These are phyloP conservation scores for Eucalyptus erythrocorys DNA, from an alignment of 345 rosid genomes.

Conservation along the genomic window DNA sequence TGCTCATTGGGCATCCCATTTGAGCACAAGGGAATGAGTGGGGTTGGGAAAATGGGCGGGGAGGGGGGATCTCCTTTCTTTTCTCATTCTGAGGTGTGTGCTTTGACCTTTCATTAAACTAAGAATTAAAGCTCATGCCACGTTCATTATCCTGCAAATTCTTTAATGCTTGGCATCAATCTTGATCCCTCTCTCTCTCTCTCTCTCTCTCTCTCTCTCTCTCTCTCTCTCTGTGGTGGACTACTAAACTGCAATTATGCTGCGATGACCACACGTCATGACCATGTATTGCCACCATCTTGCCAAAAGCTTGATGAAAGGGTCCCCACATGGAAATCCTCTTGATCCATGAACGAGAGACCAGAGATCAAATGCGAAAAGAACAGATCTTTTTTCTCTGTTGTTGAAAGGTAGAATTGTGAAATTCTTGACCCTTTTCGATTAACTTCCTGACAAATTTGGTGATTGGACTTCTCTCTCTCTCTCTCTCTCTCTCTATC, in stretches of 20 bases:
- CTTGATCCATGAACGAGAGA: neutral
- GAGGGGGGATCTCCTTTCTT: neutral
- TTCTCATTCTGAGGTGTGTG: neutral
- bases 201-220: neutral
- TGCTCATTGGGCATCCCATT: neutral
- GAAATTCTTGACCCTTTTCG: neutral
- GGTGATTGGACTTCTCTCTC: neutral
- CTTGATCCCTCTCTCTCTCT: neutral
- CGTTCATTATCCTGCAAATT: neutral
- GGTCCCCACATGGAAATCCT: slow-evolving; percentile 5
- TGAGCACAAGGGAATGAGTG: neutral
- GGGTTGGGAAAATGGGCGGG: neutral
- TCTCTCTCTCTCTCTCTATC: neutral
- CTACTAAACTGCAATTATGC: neutral
- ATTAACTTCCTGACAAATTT: neutral
- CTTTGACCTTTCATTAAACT: neutral
- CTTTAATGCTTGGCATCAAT: neutral
- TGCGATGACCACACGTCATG: neutral
- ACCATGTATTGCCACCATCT: neutral
- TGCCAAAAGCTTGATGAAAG: neutral
- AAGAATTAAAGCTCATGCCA: neutral
- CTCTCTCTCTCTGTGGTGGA: neutral
- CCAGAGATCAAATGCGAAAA: neutral
- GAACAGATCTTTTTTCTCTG: neutral
- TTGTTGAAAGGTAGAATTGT: neutral